Base-by-base conservation (phyloP, 2,329 filamentous ascomycete species). In the Colletotrichum agaves region DNA sequence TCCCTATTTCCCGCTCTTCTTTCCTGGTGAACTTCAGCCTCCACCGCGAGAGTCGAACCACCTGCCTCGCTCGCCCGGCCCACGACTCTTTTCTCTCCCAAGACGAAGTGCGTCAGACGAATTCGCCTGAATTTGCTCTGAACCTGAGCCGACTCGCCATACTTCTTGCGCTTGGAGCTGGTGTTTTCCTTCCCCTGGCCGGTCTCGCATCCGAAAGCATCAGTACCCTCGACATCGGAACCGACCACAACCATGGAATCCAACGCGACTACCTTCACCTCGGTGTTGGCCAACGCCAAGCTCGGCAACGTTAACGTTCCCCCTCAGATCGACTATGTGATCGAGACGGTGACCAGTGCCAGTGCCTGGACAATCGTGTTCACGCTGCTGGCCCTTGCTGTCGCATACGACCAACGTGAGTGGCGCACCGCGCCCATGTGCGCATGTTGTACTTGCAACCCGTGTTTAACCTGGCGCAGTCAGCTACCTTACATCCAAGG, bases 331-430 rank as follows among this genome's bases (percentile, higher is more conserved):
- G 83, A 87, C 72, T 79, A 80, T 83, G 74, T 84, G 80, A 75
- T 90, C 80, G 83, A 86, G 75, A 74, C 78, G 80, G 72, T 87
- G 70, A 82, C 87, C 72, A 87, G 86, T 65, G 83, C 86, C 72
- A 86, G 86, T 67, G 77, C 78, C 41, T 79, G 85, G 75, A 90
- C 90, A 69, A 84, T 93, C 71, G 73, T 92, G 37, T 77, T 94
- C 72, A 93, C 93, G 15, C 70, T 96, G 57, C 77, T 98, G 63
- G 83, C 91, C 37, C 75, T 91, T 8, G 88, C 91, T 61, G 87
- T 97, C 65, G 87, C 90, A 69, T 98, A 98, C 79, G 95, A 98
- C 80, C 95, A 98, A 83, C 84, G 95, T 97, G 85, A 79, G 92
- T 85, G 39, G 35, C 64, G 44, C 50, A 37, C 27, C 58, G 50